Evolutionary conservation across 331 rosid genomes (phyloP), one percentile per base, ranked within the genome.

Genomic region (Rosa hybrid): DNA sequence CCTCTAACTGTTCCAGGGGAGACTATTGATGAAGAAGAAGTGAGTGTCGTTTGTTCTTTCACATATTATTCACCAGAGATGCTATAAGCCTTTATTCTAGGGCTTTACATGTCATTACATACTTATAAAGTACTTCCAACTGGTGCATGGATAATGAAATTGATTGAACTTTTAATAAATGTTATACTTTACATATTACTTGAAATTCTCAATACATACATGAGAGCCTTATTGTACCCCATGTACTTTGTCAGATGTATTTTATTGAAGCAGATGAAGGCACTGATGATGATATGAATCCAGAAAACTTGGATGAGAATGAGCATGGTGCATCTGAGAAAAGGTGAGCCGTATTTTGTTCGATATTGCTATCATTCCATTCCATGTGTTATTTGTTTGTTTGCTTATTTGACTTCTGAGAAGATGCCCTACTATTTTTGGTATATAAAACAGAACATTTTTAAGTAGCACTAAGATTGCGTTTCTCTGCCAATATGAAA

Each of bases 1-100:
- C 99, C 98, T 45, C 84, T 95, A 79, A 90, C 91, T 68, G 97
- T 95, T 84, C 81, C 87, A 5, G 97, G 98, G 68, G 91, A 93
- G 84, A 79, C 78, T 79, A 71, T 95, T 79, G 73, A 85, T 20
- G 97, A 93, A 80, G 99, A 95, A 87, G 99, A 95, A 45, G 99
- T 88, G 87, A 83, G 96, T 84, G 34, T 71, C 56, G 72, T 73
- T 72, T 64, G 34, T 72, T 74, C n/a, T 25, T 63, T 68, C 76
- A 20, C 78, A 41, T 59, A 63, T 69, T 80, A 7, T 71, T 42
- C 21, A 16, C 3, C 12, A 14, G 18, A 71, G 16, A 38, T 50
- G 11, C 7, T 20, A 49, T 73, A 18, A 11, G 14, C 30, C 65
- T 73, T 13, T 4, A 53, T 10, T 51, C 25, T 51, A 34, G 38